Evolutionary conservation across 768 basidiomycete genomes (phyloP).

Genomic region (Filobasidium floriforme): DNA sequence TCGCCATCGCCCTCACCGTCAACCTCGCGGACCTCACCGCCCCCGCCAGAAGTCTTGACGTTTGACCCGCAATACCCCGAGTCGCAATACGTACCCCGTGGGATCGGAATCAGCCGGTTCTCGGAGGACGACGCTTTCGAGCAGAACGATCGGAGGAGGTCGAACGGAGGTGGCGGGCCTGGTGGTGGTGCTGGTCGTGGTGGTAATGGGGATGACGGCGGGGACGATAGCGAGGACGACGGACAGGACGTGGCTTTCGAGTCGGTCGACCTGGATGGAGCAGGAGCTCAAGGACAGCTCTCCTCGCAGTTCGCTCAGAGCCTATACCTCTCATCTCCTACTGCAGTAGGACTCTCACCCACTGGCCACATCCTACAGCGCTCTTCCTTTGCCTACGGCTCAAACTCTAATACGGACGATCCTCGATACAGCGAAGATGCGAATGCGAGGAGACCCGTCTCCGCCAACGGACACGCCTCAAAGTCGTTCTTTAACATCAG

Average conservation of each 20-base stretch:
- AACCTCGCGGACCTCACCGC: not conserved
- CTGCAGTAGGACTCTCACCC: not conserved
- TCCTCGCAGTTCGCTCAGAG: too few relatives aligned
- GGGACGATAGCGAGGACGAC: not conserved
- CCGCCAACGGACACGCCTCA: not conserved
- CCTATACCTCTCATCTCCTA: not conserved
- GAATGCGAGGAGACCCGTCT: not conserved
- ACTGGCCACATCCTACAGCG: not conserved
- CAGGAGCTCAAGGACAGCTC: not conserved
- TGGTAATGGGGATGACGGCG: not conserved
- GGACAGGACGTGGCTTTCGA: conserved; percentile 1
- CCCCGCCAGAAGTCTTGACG: not conserved
- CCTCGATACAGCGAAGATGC: not conserved
- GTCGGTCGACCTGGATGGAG: not conserved
- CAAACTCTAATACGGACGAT: not conserved
- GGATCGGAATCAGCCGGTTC: conserved; percentile 4
- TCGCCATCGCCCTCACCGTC: not conserved
- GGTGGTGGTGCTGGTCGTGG: not conserved
- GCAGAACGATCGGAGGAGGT: not conserved
- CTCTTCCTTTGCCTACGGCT: not conserved
- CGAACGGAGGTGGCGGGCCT: too few relatives aligned
- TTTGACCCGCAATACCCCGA: not conserved
- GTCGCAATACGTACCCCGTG: not conserved
- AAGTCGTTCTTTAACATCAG: too few relatives aligned
- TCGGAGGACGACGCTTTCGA: conserved; percentile 4